These are phyloP conservation scores for Fusarium sp. DNA, from an alignment of 2,329 filamentous ascomycete species.

Conservation along the genomic window DNA sequence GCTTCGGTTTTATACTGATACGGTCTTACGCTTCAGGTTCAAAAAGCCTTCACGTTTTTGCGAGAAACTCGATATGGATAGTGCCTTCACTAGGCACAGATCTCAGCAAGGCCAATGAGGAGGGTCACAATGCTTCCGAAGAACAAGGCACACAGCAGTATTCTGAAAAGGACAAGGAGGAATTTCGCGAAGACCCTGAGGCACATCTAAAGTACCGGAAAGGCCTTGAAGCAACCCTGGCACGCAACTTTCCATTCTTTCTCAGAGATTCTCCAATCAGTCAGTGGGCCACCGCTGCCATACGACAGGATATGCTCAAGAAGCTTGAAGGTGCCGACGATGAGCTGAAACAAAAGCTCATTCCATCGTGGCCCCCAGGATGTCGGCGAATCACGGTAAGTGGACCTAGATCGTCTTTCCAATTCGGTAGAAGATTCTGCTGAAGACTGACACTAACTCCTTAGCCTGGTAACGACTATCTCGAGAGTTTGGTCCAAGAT, in stretches of 20 bases:
- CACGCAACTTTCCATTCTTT: neutral
- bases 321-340: neutral
- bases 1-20: neutral
- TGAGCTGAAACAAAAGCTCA: neutral
- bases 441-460: accelerated
- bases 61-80: neutral
- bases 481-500: neutral
- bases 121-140: neutral
- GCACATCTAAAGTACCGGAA: neutral
- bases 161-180: neutral
- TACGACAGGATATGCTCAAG: neutral
- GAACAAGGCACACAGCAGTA: neutral
- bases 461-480: neutral
- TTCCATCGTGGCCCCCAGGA: neutral
- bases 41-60: neutral
- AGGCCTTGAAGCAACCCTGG: neutral
- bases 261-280: neutral
- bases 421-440: accelerated
- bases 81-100: neutral
- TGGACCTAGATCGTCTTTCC: neutral
- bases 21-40: neutral
- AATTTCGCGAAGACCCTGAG: neutral
- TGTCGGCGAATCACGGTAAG: neutral
- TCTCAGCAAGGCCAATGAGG: neutral
- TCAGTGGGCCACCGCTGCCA: neutral